Evolutionary conservation across 169 alveolate genomes (phyloP).

Genomic region (Plasmodium knowlesi): DNA sequence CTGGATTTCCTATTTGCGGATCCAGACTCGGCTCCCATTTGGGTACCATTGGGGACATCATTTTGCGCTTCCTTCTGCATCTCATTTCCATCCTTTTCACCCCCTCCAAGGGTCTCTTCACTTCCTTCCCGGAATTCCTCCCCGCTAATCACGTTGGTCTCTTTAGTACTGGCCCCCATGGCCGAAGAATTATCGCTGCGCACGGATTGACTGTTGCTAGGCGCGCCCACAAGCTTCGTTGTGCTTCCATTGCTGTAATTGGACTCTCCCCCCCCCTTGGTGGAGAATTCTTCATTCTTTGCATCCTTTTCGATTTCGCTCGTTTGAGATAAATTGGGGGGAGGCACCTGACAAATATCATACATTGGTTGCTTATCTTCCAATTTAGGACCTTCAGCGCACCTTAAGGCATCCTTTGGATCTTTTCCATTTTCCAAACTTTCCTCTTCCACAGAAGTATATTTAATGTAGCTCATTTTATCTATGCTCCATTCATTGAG

Average conservation of each 20-base stretch:
- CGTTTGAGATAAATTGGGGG: not conserved
- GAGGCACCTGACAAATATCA: not conserved
- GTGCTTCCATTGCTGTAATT: not conserved
- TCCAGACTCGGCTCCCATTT: not conserved
- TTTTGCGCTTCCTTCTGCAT: not conserved
- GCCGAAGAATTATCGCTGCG: not conserved
- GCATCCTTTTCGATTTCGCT: not conserved
- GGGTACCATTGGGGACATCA: not conserved
- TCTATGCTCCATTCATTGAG: constrained; percentile 49
- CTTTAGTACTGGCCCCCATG: not conserved
- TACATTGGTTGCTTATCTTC: not conserved
- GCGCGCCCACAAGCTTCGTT: not conserved
- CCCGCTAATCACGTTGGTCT: not conserved
- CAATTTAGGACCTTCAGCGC: not conserved
- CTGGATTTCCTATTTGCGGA: not conserved
- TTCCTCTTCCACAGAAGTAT: not conserved
- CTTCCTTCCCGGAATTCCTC: not conserved
- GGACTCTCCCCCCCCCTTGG: not conserved
- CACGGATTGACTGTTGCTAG: not conserved
- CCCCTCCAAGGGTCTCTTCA: not conserved
- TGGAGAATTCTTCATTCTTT: not conserved
- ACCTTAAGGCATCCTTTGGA: not conserved
- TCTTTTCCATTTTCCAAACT: not conserved
- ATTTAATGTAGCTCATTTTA: constrained; percentile 33
- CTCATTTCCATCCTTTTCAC: not conserved